Percentiles rank a stretch among this genome's conserved stretches.
Evolutionary conservation across 2,329 filamentous ascomycete genomes (phyloP).

Genomic region (Capronia americana): DNA sequence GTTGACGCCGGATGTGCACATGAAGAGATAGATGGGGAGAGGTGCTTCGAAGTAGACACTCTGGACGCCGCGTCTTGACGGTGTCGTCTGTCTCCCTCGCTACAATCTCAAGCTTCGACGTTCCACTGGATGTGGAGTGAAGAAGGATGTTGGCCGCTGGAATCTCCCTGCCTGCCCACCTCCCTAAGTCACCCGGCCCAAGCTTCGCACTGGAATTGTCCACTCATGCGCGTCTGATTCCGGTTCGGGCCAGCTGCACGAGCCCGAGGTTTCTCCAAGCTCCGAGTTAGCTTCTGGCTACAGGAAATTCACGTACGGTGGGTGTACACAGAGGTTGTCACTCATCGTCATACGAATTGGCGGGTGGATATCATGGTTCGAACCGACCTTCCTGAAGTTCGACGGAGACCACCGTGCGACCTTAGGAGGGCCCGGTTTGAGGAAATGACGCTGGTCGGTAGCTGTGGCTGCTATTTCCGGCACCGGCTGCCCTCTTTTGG

Average conservation of each 20-base stretch:
- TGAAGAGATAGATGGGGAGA: too few species aligned
- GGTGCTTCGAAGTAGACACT: too few species aligned
- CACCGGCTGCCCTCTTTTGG: background rate
- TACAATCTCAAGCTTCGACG: too few species aligned
- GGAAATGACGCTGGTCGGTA: background rate
- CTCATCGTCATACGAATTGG: background rate
- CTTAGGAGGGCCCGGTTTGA: background rate
- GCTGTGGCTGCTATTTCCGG: background rate
- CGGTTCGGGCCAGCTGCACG: background rate
- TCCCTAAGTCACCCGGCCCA: too few species aligned
- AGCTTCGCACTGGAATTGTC: too few species aligned
- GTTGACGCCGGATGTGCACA: too few species aligned
- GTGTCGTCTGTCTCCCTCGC: too few species aligned
- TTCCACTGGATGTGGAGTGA: too few species aligned
- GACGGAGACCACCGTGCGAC: background rate
- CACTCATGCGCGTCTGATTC: background rate
- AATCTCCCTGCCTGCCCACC: too few species aligned
- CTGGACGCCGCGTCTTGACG: too few species aligned
- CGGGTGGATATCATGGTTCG: background rate
- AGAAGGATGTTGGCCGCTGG: background rate
- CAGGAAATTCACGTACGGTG: background rate
- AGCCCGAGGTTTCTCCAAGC: background rate
- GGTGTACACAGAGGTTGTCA: background rate
- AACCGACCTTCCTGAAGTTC: background rate
- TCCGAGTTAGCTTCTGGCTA: background rate